Evolutionary conservation across 305 asterid genomes (phyloP), one percentile per base, ranked within the genome.

Genomic region (Solanum hybrid): DNA sequence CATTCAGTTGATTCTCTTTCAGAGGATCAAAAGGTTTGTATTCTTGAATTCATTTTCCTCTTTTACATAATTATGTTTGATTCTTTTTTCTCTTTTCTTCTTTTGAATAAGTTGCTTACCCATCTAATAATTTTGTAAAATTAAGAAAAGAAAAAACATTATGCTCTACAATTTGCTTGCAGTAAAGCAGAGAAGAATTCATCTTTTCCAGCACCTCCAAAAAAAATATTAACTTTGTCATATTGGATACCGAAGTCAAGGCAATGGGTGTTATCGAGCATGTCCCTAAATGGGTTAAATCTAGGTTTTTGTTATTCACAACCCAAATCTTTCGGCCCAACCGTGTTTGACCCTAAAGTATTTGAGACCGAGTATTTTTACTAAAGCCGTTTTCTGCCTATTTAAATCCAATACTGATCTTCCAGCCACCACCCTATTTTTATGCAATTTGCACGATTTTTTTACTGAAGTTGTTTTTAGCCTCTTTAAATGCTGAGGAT

Each of bases 1-100:
- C 91, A 90, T 87, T 64, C 95, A 64, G 94, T 92, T 42, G 95
- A 95, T 79, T 92, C 94, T 60, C 97, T 95, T 90, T 94, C 94
- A 14, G 95, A 95, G 91, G 79, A 89, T 91, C 97, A 94, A 89
- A 95, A 95, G 97, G 97, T 94, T 88, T 29, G 87, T 56, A 46
- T 24, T 46, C 51, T 87, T 76, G 60, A 34, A 51, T 60, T 24
- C 40, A 8, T 75, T 73, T 82, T 26, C 38, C 87, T 40, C 31
- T 35, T 85, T 31, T 14, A 73, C 24, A 51, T 40, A 85, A 73
- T 51, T 76, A 29, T 51, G 12, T 11, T 51, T 84, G 22, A 51
- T 84, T 51, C 22, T 31, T 32, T 85, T 20, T 42, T 42, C 87
- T 46, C 66, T 42, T 82, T 56, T 85, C 88, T 56, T 22, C 13